These are phyloP conservation scores for Lolium rigidum DNA, from an alignment of 176 grass and related monocot species.

Conservation along the genomic window DNA sequence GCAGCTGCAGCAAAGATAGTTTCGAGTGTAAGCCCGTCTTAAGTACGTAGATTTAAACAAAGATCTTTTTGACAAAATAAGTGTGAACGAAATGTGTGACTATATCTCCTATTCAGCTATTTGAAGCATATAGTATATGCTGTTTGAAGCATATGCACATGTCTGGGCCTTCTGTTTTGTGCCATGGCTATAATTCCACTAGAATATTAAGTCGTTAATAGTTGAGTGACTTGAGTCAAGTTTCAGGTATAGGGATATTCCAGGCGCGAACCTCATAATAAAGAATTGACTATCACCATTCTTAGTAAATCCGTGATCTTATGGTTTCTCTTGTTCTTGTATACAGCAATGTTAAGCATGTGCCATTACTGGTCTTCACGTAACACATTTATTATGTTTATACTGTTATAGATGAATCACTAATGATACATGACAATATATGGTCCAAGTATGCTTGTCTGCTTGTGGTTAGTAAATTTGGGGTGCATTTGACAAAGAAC, in stretches of 20 bases:
- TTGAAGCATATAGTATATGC: neutral
- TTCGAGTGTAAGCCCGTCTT: neutral
- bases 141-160: constrained; percentile 2
- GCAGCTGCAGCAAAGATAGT: neutral
- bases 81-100: neutral
- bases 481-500: neutral
- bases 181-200: neutral
- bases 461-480: neutral
- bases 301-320: constrained; percentile 2
- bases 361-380: neutral
- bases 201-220: neutral
- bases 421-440: constrained; percentile 1
- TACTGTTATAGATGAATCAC: neutral
- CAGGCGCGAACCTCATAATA: neutral
- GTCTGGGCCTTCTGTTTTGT: neutral
- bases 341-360: neutral
- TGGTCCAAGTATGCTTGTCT: neutral
- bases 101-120: neutral
- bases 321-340: neutral
- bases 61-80: neutral
- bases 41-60: neutral
- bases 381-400: constrained; percentile 21
- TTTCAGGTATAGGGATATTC: constrained; percentile 10
- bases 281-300: neutral
- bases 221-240: neutral